These are phyloP conservation scores for Saxophila tyrrhenica DNA, from an alignment of 495 filamentous ascomycete genomes.

Conservation along the genomic window DNA sequence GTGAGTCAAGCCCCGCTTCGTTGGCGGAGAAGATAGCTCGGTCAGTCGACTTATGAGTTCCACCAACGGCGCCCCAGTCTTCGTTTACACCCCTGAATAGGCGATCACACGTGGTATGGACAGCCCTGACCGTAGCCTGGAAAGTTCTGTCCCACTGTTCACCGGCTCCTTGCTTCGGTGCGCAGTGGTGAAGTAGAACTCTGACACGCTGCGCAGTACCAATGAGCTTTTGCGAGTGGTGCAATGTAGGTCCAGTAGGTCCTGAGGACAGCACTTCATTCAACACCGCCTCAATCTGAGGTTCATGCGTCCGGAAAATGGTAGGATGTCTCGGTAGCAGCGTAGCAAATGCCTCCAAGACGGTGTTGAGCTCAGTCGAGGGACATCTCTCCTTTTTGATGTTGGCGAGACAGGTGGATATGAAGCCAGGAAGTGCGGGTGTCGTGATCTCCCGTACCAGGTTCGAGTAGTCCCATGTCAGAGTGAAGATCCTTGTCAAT, in stretches of 20 bases:
- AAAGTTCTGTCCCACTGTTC: constrained; percentile 64
- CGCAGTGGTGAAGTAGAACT: constrained; percentile 59
- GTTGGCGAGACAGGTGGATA: constrained; percentile 55
- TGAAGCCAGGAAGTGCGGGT: constrained; percentile 62
- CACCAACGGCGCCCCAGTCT: constrained; percentile 57
- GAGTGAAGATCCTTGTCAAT: constrained; percentile 66
- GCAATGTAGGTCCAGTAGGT: constrained; percentile 3
- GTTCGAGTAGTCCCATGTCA: constrained; percentile 69
- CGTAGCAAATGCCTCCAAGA: constrained; percentile 52
- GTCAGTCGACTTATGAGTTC: constrained; percentile 17
- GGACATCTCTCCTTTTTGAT: constrained; percentile 22
- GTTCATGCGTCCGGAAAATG: constrained; percentile 60
- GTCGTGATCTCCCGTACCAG: constrained; percentile 81
- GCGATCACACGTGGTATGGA: constrained; percentile 57
- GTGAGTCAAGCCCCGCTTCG: constrained; percentile 32
- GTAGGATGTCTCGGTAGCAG: constrained; percentile 68
- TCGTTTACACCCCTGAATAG: constrained; percentile 67
- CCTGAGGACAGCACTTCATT: constrained; percentile 37
- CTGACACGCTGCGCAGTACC: constrained; percentile 48
- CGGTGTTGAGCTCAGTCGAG: constrained; percentile 43
- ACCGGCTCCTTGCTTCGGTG: constrained; percentile 57
- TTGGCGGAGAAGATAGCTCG: constrained; percentile 5
- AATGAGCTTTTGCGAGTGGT: constrained; percentile 14
- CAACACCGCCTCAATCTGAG: constrained; percentile 52
- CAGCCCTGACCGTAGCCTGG: constrained; percentile 43